Evolutionary conservation across 257 asterid species (phyloP).

Genomic region (Rauvolfia tetraphylla): DNA sequence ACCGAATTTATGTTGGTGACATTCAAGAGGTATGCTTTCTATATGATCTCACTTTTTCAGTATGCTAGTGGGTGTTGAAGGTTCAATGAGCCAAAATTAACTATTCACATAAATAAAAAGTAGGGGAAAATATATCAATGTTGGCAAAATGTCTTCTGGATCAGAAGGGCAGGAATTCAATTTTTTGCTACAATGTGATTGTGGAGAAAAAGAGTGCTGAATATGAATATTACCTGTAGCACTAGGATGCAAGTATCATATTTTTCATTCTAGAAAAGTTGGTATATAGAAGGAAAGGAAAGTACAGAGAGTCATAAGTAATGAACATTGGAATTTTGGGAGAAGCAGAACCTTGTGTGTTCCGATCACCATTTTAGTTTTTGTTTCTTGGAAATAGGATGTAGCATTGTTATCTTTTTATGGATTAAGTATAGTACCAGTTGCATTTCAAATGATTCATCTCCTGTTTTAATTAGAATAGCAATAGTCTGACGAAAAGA

Average conservation of each 20-base stretch:
- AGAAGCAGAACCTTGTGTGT: not conserved
- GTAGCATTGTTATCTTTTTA: not conserved
- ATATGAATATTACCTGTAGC: not conserved
- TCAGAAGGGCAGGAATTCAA: not conserved
- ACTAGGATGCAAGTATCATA: not conserved
- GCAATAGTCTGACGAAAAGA: not conserved
- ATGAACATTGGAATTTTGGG: not conserved
- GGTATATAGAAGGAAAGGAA: not conserved
- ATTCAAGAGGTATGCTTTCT: slow-evolving; percentile 87
- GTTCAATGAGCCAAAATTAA: not conserved
- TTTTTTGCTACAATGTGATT: not conserved
- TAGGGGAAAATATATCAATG: no score
- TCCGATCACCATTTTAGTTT: not conserved
- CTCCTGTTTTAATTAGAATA: not conserved
- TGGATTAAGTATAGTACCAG: not conserved
- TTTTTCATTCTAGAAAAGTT: not conserved
- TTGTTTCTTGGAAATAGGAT: not conserved
- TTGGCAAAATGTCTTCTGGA: not conserved
- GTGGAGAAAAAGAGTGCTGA: not conserved
- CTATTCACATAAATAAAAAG: not conserved
- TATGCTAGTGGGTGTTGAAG: not conserved
- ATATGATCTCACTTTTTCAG: not conserved
- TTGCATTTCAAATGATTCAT: not conserved
- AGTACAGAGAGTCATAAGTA: not conserved
- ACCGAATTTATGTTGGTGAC: slow-evolving; percentile 96